A percentile compares a stretch with the other conserved stretches of the same genome.
phyloP scores from a whole-genome alignment of 2,329 filamentous ascomycete species.

The Claviceps maximensis region DNA sequence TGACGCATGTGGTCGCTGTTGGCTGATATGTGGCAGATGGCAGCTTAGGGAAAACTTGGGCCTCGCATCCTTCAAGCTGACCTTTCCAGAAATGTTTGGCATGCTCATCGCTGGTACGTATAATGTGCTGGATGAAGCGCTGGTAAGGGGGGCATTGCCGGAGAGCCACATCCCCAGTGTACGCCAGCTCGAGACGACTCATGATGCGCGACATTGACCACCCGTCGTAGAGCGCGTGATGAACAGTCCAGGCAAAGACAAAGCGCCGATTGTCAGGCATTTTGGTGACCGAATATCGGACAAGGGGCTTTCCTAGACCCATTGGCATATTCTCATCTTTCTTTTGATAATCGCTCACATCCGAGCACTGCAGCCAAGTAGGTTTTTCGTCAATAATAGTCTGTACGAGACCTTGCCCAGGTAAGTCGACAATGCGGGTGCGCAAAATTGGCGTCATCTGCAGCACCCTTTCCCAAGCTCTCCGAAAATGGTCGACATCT shows the following conservation, averaged over 20 bases:
- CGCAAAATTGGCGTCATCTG: conserved; percentile 5
- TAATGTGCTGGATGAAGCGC: conserved; percentile 28
- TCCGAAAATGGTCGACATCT: not conserved
- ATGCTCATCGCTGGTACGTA: conserved; percentile 17
- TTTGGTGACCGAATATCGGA: conserved; percentile 6
- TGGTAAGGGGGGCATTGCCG: conserved; percentile 19
- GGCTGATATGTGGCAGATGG: not conserved
- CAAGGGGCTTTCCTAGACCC: conserved; percentile 10
- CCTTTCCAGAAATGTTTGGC: conserved; percentile 28
- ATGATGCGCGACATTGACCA: conserved; percentile 33
- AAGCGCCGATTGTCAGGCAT: not conserved
- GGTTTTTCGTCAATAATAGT: conserved; percentile 24
- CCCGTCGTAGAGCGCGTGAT: conserved; percentile 38
- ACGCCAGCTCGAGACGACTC: conserved; percentile 25
- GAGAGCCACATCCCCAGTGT: conserved; percentile 16
- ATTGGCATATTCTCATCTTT: conserved; percentile 17
- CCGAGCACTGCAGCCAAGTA: conserved; percentile 15
- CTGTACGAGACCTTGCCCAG: conserved; percentile 24
- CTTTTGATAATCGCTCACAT: conserved; percentile 21
- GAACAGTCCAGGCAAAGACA: conserved; percentile 25
- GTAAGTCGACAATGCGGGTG: conserved; percentile 5
- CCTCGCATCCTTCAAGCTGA: not conserved
- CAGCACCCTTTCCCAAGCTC: conserved; percentile 5
- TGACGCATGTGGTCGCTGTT: conserved; percentile 2
- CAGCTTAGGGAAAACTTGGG: not conserved